These are phyloP conservation scores for Ascochyta koolunga DNA, from an alignment of 2,329 filamentous ascomycete species.

Conservation along the genomic window DNA sequence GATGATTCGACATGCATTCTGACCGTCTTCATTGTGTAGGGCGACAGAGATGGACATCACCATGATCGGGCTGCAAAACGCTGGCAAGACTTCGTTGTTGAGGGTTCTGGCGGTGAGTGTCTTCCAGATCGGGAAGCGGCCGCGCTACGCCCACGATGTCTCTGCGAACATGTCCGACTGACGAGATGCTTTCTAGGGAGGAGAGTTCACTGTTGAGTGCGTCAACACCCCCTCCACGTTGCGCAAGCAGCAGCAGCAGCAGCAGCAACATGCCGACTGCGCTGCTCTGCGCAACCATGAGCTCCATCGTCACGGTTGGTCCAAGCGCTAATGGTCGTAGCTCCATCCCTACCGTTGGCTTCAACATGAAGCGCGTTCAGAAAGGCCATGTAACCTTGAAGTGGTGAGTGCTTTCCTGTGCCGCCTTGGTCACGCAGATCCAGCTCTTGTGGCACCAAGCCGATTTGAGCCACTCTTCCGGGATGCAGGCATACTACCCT, in stretches of 20 bases:
- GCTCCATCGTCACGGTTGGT: constrained; percentile 30
- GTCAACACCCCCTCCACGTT: constrained; percentile 50
- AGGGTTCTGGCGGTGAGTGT: constrained; percentile 88
- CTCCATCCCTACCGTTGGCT: constrained; percentile 97
- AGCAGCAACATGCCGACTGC: constrained; percentile 32
- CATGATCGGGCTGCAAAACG: constrained; percentile 97
- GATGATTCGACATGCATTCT: constrained; percentile 26
- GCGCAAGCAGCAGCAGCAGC: constrained; percentile 36
- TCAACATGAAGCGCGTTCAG: constrained; percentile 98
- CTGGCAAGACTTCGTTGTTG: constrained; percentile 94
- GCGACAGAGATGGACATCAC: constrained; percentile 99
- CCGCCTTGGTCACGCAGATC: constrained; percentile 44
- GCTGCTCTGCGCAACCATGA: constrained; percentile 39
- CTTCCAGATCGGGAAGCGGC: constrained; percentile 41
- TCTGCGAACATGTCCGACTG: constrained; percentile 30
- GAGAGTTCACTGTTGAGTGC: constrained; percentile 99
- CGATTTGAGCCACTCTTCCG: constrained; percentile 38
- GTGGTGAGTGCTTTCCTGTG: constrained; percentile 64
- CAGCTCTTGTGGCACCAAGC: constrained; percentile 46
- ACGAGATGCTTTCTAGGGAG: constrained; percentile 68
- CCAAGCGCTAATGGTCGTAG: constrained; percentile 62
- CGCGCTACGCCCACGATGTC: constrained; percentile 32
- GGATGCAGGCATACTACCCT: constrained; percentile 39
- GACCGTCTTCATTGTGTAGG: constrained; percentile 59
- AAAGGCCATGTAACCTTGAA: constrained; percentile 98